A percentile compares a stretch with the other conserved stretches of the same genome.
Evolutionary conservation across 352 stramenopile genomes (phyloP).

Genomic region (Lagenidium sp.): DNA sequence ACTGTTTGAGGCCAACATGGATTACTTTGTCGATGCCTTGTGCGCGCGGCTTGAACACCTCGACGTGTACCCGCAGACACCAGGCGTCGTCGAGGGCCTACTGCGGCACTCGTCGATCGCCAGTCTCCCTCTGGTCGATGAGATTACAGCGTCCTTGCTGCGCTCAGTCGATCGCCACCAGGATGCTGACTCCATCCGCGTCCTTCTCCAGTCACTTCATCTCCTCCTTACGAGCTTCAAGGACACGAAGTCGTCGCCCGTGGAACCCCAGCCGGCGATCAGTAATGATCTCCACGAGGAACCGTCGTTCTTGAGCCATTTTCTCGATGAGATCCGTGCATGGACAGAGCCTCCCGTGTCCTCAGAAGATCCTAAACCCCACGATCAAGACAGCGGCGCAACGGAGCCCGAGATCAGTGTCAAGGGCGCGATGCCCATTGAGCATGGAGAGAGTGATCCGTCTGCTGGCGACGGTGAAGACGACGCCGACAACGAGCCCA

Average conservation of each 20-base stretch:
- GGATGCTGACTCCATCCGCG: constrained; percentile 9
- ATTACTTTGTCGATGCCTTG: constrained; percentile 83
- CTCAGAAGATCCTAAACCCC: constrained; percentile 8
- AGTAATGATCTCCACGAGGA: background rate
- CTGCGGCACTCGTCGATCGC: constrained; percentile 48
- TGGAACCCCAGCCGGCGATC: background rate
- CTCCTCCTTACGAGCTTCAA: constrained; percentile 39
- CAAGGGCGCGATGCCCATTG: constrained; percentile 64
- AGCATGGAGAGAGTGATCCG: constrained; percentile 31
- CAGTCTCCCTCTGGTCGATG: constrained; percentile 68
- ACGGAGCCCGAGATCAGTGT: constrained; percentile 16
- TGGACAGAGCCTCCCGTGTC: constrained; percentile 16
- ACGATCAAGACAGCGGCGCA: constrained; percentile 4
- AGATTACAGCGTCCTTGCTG: constrained; percentile 63
- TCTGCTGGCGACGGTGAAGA: constrained; percentile 17
- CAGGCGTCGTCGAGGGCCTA: constrained; percentile 66
- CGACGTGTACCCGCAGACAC: constrained; percentile 57
- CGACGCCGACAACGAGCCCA: constrained; percentile 16
- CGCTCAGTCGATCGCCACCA: constrained; percentile 72
- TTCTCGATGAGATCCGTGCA: constrained; percentile 60
- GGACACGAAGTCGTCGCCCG: background rate
- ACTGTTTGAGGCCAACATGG: constrained; percentile 76
- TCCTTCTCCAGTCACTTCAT: constrained; percentile 28
- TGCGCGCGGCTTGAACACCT: constrained; percentile 61
- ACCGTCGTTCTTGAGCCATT: constrained; percentile 24